phyloP scores from a whole-genome alignment of 1,139 yeast species.

The Geotrichum reessii region DNA sequence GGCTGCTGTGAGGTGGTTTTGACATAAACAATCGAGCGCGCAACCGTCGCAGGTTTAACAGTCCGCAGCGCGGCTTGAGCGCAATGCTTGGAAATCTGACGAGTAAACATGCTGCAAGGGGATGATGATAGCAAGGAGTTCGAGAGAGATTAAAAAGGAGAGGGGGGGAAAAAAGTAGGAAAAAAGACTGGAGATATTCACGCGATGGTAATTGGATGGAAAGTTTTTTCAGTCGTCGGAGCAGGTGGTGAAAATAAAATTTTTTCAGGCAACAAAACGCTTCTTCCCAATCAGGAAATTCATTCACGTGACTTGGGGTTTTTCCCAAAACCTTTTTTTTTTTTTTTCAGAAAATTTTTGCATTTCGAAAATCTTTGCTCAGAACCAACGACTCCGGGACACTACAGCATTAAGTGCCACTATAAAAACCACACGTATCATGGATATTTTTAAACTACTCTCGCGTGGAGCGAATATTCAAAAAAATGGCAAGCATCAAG shows the following conservation, averaged over 20 bases:
- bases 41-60: background rate
- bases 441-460: slow-evolving; percentile 87
- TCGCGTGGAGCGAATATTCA: slow-evolving; percentile 79
- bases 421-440: slow-evolving; percentile 32
- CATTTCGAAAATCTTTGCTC: background rate
- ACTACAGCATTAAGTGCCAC: background rate
- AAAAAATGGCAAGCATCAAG: slow-evolving; percentile 39
- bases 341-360: background rate
- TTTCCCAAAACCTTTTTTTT: too few species aligned
- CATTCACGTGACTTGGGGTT: background rate
- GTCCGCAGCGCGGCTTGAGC: background rate
- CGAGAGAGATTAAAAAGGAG: too few species aligned
- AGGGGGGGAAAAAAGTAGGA: background rate
- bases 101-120: background rate
- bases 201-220: background rate
- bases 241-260: background rate
- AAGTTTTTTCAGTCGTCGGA: background rate
- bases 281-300: background rate
- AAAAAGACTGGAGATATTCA: background rate
- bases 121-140: background rate
- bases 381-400: background rate
- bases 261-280: background rate
- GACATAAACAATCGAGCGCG: slow-evolving; percentile 36
- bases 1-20: slow-evolving; percentile 14
- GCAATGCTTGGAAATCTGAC: background rate